These are phyloP conservation scores for Extremus antarcticus DNA, from an alignment of 495 filamentous ascomycete species.

Conservation along the genomic window DNA sequence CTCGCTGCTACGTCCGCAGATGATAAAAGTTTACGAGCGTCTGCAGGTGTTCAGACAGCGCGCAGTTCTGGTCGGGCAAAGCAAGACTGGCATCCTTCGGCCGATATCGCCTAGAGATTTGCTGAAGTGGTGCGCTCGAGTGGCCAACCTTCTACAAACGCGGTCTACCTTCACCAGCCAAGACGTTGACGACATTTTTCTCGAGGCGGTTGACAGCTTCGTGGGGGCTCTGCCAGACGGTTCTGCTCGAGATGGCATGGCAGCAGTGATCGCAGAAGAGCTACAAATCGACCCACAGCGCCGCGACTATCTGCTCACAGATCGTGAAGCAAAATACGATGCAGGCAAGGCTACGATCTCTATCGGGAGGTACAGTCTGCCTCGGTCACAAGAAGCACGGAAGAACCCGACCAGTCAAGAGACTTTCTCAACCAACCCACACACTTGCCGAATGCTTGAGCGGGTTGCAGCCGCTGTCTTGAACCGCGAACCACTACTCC, in stretches of 20 bases:
- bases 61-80: constrained; percentile 42
- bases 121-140: constrained; percentile 75
- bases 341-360: constrained; percentile 46
- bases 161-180: constrained; percentile 56
- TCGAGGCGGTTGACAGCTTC: constrained; percentile 85
- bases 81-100: constrained; percentile 45
- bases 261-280: constrained; percentile 62
- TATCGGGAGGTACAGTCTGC: constrained; percentile 15
- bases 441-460: constrained; percentile 64
- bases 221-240: constrained; percentile 62
- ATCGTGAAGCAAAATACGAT: constrained; percentile 35
- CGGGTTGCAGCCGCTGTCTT: constrained; percentile 73
- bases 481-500: constrained; percentile 73
- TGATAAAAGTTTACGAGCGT: constrained; percentile 66
- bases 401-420: constrained; percentile 16
- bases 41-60: constrained; percentile 45
- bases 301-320: constrained; percentile 33
- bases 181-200: constrained; percentile 76
- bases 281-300: constrained; percentile 76
- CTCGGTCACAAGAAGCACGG: background rate
- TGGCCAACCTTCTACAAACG: constrained; percentile 46
- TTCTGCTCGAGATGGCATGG: constrained; percentile 48
- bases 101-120: constrained; percentile 67
- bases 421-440: constrained; percentile 64
- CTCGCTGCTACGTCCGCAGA: constrained; percentile 51